phyloP scores from a whole-genome alignment of 495 filamentous ascomycete genomes.

The Penicillium waksmanii region DNA sequence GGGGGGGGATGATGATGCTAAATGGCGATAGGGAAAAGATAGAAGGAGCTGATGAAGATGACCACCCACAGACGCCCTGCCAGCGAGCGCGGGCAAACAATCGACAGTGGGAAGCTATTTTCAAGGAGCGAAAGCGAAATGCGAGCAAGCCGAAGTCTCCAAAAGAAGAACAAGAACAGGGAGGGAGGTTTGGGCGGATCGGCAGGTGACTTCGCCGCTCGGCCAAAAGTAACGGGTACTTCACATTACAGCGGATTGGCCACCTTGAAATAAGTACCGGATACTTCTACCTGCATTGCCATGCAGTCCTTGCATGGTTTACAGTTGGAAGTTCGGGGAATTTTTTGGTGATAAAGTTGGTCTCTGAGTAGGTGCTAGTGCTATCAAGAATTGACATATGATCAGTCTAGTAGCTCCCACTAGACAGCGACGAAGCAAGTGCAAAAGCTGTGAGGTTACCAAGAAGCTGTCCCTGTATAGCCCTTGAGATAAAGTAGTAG shows the following conservation, averaged over 20 bases:
- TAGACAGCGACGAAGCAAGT: no score
- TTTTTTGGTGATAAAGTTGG: not conserved
- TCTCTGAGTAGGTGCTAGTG: no score
- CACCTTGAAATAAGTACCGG: constrained; percentile 13
- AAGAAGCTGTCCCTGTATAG: no score
- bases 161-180: not conserved
- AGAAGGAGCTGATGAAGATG: not conserved
- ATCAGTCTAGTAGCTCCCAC: no score
- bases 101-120: constrained; percentile 2
- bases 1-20: not conserved
- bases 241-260: constrained; percentile 16
- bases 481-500: not conserved
- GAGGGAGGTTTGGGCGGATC: constrained; percentile 24
- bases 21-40: not conserved
- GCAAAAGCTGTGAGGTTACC: no score
- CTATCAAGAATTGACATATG: no score
- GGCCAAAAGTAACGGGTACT: constrained; percentile 27
- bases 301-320: not conserved
- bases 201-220: constrained; percentile 35
- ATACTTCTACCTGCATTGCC: constrained; percentile 10
- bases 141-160: constrained; percentile 8
- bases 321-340: not conserved
- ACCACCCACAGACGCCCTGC: not conserved
- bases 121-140: constrained; percentile 4
- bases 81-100: not conserved